Evolutionary conservation across 352 stramenopile genomes (phyloP).

Genomic region (Stephanocyclus meneghinianus): DNA sequence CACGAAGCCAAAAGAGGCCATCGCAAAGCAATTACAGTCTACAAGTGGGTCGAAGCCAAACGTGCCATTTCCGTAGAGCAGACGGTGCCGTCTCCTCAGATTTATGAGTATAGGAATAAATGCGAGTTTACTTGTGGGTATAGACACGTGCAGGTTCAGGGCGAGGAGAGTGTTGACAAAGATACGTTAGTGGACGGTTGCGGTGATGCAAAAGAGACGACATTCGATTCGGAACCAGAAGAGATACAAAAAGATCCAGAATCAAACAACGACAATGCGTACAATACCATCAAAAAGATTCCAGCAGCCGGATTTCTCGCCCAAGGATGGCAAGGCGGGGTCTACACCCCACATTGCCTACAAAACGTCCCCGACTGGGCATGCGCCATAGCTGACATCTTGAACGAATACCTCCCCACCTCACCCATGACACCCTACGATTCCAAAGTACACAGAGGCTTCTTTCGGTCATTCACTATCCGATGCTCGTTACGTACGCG

Average conservation of each 20-base stretch:
- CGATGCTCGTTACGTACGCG: conserved; percentile 61
- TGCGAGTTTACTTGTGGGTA: conserved; percentile 94
- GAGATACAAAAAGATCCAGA: conserved; percentile 1
- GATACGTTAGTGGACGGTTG: conserved; percentile 3
- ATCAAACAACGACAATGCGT: neutral
- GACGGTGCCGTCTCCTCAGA: conserved; percentile 86
- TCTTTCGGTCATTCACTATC: conserved; percentile 72
- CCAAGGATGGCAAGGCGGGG: conserved; percentile 67
- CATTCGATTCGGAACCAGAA: neutral
- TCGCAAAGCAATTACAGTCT: conserved; percentile 26
- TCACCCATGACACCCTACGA: conserved; percentile 69
- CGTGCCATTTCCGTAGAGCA: conserved; percentile 80
- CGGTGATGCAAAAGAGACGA: conserved; percentile 3
- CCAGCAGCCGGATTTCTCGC: conserved; percentile 70
- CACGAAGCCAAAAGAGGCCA: conserved; percentile 51
- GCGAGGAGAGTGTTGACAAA: conserved; percentile 10
- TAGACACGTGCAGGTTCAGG: conserved; percentile 20
- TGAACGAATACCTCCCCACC: conserved; percentile 66
- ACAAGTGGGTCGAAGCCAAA: conserved; percentile 65
- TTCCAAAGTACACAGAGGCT: conserved; percentile 58
- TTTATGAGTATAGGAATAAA: conserved; percentile 94
- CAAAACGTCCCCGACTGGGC: conserved; percentile 73
- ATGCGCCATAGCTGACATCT: conserved; percentile 65
- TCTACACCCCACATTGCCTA: conserved; percentile 61
- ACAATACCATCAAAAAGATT: conserved; percentile 32